Conservation (phyloP, 495 filamentous ascomycete species). For the Aspergillus wentii region DNA sequence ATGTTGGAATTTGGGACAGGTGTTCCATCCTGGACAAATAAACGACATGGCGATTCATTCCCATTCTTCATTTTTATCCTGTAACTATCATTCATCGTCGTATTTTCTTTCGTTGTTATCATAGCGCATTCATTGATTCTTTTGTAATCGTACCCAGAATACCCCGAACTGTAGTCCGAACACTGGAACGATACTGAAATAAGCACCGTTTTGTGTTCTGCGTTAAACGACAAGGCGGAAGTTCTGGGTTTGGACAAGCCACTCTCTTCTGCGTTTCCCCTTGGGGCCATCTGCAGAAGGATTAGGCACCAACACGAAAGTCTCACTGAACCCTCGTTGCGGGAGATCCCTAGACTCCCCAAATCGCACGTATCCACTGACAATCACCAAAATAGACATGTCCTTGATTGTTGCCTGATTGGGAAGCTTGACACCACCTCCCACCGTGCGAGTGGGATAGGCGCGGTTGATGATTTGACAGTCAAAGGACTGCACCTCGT, state of each 20-base stretch:
- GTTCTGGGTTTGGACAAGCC: constrained; percentile 70
- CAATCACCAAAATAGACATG: constrained; percentile 64
- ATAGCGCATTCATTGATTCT: constrained; percentile 2
- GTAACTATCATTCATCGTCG: not conserved
- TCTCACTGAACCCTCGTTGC: constrained; percentile 67
- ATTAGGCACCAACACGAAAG: constrained; percentile 73
- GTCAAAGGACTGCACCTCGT: constrained; percentile 65
- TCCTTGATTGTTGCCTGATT: constrained; percentile 42
- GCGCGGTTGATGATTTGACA: constrained; percentile 68
- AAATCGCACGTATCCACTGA: constrained; percentile 63
- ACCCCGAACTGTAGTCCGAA: too few relatives aligned
- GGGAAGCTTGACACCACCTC: constrained; percentile 30
- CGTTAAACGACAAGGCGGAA: constrained; percentile 57
- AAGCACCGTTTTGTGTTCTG: constrained; percentile 1
- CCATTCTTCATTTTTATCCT: not conserved
- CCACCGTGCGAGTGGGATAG: constrained; percentile 41
- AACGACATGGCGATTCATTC: too few relatives aligned
- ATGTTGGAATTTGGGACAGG: not conserved
- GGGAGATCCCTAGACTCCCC: constrained; percentile 49
- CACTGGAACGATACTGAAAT: too few relatives aligned
- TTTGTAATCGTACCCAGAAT: too few relatives aligned
- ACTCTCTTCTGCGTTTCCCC: constrained; percentile 45
- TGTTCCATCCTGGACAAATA: too few relatives aligned
- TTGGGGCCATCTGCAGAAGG: constrained; percentile 45
- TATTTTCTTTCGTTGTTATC: too few relatives aligned